Evolutionary conservation across 2,329 filamentous ascomycete genomes (phyloP), one percentile per base, ranked within the genome.

Genomic region (Paracoccidioides brasiliensis): DNA sequence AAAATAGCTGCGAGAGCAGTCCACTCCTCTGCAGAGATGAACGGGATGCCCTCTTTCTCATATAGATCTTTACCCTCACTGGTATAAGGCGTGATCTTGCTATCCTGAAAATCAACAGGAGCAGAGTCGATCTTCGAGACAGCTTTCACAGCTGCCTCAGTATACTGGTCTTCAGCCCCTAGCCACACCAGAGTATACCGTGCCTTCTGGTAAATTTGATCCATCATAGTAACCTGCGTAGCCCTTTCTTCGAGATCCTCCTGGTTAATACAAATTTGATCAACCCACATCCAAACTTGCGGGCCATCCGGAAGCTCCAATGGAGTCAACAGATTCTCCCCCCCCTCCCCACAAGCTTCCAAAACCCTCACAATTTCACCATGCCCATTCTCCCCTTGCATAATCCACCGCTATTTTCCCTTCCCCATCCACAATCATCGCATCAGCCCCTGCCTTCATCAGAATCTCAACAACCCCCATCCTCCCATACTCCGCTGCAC

Each of bases 181-280:
- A 64, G 56, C 62, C 62, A 64, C 9, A 63, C 45, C 53, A 61
- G 49, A 0, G 63, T 62, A 55, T 56, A 56, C 12, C 32, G 46
- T 9, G 61, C 62, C 32, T 55, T 37, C 33, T 52, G 22, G 40
- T 59, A 61, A 10, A 61, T 60, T 7, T 59, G 41, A 28, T 56
- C 53, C 60, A 61, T 61, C 14, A 57, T 52, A 9, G 15, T 12
- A 3, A 61, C 60, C 33, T 61, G 60, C 5, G 52, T n/a, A 54
- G 52, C 57, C 7, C 55, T 44, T 50, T 61, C 60, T 9, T 41
- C 48, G 6, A 60, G 40, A 38, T 61, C 54, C 10, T 50, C n/a
- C 45, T 61, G 60, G 40, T 61, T 55, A 55, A 60, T 61, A 30
- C 56, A 60, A 2, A 61, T 44, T 8, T 57, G 52, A 49, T 61